phyloP scores from a whole-genome alignment of 371 early-diverging fungal species.

The Paraphysoderma sedebokerense region DNA sequence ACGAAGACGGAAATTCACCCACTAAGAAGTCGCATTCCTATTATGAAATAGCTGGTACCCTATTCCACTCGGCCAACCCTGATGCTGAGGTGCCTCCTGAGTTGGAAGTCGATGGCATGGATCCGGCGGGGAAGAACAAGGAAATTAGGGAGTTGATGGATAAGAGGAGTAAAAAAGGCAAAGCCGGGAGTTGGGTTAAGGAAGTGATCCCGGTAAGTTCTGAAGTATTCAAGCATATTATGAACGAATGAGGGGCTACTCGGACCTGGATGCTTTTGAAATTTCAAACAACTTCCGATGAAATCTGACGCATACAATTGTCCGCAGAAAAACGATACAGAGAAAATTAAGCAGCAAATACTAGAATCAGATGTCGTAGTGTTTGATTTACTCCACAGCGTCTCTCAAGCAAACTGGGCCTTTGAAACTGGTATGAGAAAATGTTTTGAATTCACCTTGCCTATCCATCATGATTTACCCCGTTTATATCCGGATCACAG shows the following conservation, averaged over 20 bases:
- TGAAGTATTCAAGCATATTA: too few relatives aligned
- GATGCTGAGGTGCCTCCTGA: neutral
- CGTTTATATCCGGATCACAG: slow-evolving; percentile 4
- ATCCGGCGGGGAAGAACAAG: slow-evolving; percentile 15
- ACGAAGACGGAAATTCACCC: slow-evolving; percentile 5
- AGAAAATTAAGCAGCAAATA: slow-evolving; percentile 10
- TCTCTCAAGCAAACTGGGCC: slow-evolving; percentile 26
- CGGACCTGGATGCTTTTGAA: too few relatives aligned
- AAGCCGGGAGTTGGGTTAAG: neutral
- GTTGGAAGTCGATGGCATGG: slow-evolving; percentile 5
- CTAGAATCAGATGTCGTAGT: slow-evolving; percentile 21
- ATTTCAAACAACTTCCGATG: too few relatives aligned
- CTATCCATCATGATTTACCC: neutral
- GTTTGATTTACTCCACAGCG: slow-evolving; percentile 16
- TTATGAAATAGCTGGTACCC: slow-evolving; percentile 13
- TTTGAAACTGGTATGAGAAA: slow-evolving; percentile 22
- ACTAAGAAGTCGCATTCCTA: slow-evolving; percentile 7
- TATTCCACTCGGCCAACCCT: slow-evolving; percentile 1
- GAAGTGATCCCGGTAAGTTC: neutral
- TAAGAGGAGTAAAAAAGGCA: neutral
- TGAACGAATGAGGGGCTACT: too few relatives aligned
- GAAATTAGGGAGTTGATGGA: neutral
- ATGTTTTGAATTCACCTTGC: neutral
- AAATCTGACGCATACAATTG: too few relatives aligned
- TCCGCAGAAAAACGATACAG: slow-evolving; percentile 12